Evolutionary conservation across 1,284 basidiomycete species (phyloP), one percentile per base, ranked within the genome.

Genomic region (Cryptococcus sp.): DNA sequence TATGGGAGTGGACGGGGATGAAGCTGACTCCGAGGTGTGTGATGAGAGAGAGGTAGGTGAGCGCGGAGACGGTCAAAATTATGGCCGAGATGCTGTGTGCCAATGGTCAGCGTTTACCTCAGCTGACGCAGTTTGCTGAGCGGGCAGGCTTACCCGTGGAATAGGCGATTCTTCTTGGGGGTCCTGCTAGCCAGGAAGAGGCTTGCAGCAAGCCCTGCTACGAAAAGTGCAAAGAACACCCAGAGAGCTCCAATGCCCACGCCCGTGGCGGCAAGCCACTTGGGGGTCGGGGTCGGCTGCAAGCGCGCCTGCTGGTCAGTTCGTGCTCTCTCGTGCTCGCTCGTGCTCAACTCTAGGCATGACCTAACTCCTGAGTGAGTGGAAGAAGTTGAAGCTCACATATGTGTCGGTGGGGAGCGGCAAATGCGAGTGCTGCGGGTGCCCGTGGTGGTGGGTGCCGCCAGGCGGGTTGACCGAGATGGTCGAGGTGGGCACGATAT

Each of bases 41-140:
- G 8, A 70, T 67, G 65, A 75, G 67, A 50, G 62, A 60, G 38
- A 75, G 56, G 65, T 76, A 75, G n/a, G 68, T 61, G 44, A 70
- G 53, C 61, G 69, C 67, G 15, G 72, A 67, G 59, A 70, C 66
- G 44, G 67, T 62, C 45, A 76, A 64, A 21, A 71, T 64, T 35
- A 69, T 52, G 18, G 65, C 67, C 33, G 70, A 69, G 39, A 74
- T 48, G 52, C 70, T 57, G 46, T 33, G 4, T 33, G 28, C 9
- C 9, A 4, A 33, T 33, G 28, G 28, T 33, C 16, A 33, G 15
- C 20, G 23, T 3, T 24, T 6, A 21, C 35, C 33, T 42, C 21
- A 49, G n/a, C 9, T 33, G 5, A 33, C n/a, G 9, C 9, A n/a
- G 23, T 20, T 20, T 13, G 16, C 11, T 12, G 33, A 38, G 13